Evolutionary conservation across 2,329 filamentous ascomycete species (phyloP), one percentile per base, ranked within the genome.

Genomic region (Phyllosticta citriasiana): DNA sequence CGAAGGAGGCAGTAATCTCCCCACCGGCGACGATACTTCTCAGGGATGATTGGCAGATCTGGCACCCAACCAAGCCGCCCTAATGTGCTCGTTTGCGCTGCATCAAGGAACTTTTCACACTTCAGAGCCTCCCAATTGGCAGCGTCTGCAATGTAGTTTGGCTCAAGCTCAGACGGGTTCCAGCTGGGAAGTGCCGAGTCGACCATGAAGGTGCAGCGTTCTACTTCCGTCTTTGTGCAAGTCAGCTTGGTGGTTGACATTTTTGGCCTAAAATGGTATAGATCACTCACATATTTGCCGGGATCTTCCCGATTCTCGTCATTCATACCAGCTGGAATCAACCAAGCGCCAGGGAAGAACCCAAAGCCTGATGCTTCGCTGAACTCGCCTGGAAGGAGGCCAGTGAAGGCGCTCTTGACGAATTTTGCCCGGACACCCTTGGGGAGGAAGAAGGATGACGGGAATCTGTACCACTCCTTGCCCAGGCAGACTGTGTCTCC

Each of bases 391-490:
- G 94, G 94, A 4, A 99, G 78, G 19, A 99, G 79, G 1, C 94
- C 94, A 8, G 83, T 82, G 73, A 99, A 99, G 65, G 94, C 91
- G 67, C 90, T 96, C 66, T 88, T 89, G 67, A 99, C 79, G 69
- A 97, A 99, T 67, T 94, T 96, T 67, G 89, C 88, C 65, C 84
- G 87, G 78, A 94, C 89, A 57, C 84, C 83, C n/a, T 86, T 79
- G 0, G 94, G 93, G 2, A 99, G 79, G 71, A 94, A 91, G 77
- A 91, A 97, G 0, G 92, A 95, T 0, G 89, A 93, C 1, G 94
- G 93, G 71, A 97, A 97, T 40, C 94, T 89, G 73, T 99, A 97
- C 94, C 94, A 99, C 72, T 99, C 94, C 72, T 97, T 99, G 27
- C 90, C 91, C 50, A 96, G 83, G 72, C 94, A 99, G 2, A 99